Conservation (phyloP, 1,139 yeast genomes). For the Blastobotrys ciferrii region DNA sequence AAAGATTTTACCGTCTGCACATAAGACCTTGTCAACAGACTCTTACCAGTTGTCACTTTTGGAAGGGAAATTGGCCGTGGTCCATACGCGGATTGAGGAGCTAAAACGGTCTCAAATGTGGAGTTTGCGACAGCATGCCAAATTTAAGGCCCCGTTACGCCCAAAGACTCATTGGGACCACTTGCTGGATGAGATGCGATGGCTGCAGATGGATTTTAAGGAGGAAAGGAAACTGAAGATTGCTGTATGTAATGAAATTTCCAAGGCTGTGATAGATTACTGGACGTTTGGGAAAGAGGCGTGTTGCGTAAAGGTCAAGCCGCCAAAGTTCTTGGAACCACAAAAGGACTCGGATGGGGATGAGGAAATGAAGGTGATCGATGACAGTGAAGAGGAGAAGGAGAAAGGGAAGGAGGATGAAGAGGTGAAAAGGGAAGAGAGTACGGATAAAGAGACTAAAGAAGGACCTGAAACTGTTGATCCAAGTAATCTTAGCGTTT, state of each 20-base stretch:
- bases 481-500: background rate
- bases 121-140: constrained; percentile 85
- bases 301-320: constrained; percentile 55
- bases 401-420: constrained; percentile 19
- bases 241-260: constrained; percentile 65
- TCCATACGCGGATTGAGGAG: constrained; percentile 89
- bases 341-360: constrained; percentile 12
- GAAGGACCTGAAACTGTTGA: background rate
- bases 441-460: background rate
- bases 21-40: constrained; percentile 80
- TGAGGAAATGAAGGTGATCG: constrained; percentile 1
- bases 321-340: constrained; percentile 37
- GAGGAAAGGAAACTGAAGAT: constrained; percentile 68
- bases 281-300: constrained; percentile 69
- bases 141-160: constrained; percentile 65
- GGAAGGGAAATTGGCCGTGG: constrained; percentile 94
- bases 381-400: background rate
- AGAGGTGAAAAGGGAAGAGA: constrained; percentile 33
- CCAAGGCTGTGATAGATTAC: constrained; percentile 72
- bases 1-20: constrained; percentile 78
- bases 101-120: constrained; percentile 82
- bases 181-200: constrained; percentile 72
- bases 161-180: constrained; percentile 66
- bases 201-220: constrained; percentile 80
- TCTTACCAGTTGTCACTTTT: constrained; percentile 79